Conservation (phyloP, 257 asterid species). For the Nicotiana sylvestris region DNA sequence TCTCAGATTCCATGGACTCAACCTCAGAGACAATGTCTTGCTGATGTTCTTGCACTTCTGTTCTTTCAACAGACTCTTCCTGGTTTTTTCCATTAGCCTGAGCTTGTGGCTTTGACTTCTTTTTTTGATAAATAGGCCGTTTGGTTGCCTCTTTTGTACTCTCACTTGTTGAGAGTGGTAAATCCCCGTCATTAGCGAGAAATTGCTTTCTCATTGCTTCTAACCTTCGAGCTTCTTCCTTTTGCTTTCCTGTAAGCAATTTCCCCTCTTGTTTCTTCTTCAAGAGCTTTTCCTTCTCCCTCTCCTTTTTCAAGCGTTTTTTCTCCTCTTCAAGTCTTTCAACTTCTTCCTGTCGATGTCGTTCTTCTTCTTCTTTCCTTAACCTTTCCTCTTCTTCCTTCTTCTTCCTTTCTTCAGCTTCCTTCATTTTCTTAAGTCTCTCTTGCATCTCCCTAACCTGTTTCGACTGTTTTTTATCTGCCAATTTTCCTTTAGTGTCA, state of each 20-base stretch:
- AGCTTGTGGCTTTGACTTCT: constrained; percentile 60
- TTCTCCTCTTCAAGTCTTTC: constrained; percentile 78
- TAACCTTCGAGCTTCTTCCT: constrained; percentile 83
- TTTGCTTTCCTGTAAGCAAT: constrained; percentile 73
- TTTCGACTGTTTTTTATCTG: constrained; percentile 66
- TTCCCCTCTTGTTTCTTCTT: constrained; percentile 81
- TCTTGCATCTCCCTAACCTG: constrained; percentile 92
- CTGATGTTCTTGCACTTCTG: constrained; percentile 31
- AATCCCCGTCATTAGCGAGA: constrained; percentile 52
- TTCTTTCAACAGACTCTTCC: constrained; percentile 39
- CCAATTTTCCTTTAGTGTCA: constrained; percentile 36
- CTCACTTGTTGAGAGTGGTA: constrained; percentile 47
- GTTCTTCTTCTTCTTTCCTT: constrained; percentile 81
- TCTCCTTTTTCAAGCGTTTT: constrained; percentile 37
- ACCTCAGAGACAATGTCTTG: constrained; percentile 35
- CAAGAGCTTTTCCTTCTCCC: too few species aligned
- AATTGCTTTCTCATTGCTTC: constrained; percentile 85
- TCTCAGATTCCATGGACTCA: constrained; percentile 35
- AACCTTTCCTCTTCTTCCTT: constrained; percentile 43
- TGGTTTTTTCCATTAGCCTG: constrained; percentile 59
- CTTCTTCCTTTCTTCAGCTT: constrained; percentile 70
- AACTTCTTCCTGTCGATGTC: constrained; percentile 56
- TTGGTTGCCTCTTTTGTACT: constrained; percentile 43
- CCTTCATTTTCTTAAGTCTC: constrained; percentile 62
- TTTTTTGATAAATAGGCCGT: constrained; percentile 70